Evolutionary conservation across 345 rosid genomes (phyloP).

Genomic region (Euphorbia tirucalli): DNA sequence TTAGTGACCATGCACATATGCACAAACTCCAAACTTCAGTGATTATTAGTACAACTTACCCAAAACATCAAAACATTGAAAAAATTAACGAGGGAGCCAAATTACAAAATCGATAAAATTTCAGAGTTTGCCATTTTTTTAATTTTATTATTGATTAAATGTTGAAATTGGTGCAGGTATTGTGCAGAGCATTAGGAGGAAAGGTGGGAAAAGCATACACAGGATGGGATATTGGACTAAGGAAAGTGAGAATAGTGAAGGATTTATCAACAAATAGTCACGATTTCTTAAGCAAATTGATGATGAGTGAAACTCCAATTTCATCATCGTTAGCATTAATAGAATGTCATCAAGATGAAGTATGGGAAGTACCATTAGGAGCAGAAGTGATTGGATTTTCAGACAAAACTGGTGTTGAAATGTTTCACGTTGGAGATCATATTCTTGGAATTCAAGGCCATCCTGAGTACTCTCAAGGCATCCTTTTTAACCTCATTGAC

Average conservation of each 20-base stretch:
- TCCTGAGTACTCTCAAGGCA: conserved; percentile 86
- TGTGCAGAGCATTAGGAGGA: conserved; percentile 87
- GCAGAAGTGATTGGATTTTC: conserved; percentile 78
- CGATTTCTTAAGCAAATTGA: conserved; percentile 28
- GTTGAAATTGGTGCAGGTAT: conserved; percentile 47
- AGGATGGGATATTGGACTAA: conserved; percentile 78
- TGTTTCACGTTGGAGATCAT: conserved; percentile 56
- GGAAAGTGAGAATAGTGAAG: conserved; percentile 54
- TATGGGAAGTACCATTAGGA: conserved; percentile 62
- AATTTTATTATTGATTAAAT: too few species aligned
- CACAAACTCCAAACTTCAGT: too few species aligned
- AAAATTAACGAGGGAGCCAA: too few species aligned
- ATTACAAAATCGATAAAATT: too few species aligned
- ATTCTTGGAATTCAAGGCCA: conserved; percentile 92
- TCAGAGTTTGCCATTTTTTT: too few species aligned
- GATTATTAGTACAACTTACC: too few species aligned
- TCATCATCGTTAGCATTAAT: conserved; percentile 55
- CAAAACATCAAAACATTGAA: too few species aligned
- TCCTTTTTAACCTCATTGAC: conserved; percentile 62
- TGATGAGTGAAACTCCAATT: conserved; percentile 37
- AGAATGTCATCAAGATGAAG: conserved; percentile 85
- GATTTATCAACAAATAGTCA: conserved; percentile 33
- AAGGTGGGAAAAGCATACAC: conserved; percentile 61
- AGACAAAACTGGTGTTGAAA: conserved; percentile 72
- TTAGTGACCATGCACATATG: too few species aligned